Evolutionary conservation across 441 rosid genomes (phyloP).

Genomic region (Metrosideros polymorpha): DNA sequence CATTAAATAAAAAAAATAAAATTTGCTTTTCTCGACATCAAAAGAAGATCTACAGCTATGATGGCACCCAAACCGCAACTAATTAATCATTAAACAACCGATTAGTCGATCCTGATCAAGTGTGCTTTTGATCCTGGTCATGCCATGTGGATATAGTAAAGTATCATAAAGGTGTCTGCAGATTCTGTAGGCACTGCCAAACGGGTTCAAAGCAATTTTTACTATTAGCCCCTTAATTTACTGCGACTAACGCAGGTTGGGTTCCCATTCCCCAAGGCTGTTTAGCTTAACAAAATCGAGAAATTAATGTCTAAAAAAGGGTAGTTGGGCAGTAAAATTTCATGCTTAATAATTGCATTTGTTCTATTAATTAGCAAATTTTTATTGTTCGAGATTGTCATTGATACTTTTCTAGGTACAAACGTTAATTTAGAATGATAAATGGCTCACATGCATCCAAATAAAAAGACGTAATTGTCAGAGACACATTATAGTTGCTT

Average conservation of each 20-base stretch:
- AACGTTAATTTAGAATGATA: neutral
- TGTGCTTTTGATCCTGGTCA: neutral
- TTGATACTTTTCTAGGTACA: neutral
- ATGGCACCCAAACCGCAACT: neutral
- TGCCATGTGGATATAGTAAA: neutral
- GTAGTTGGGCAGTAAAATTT: neutral
- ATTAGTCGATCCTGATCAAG: neutral
- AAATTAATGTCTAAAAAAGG: neutral
- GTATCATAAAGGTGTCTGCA: neutral
- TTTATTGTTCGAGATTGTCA: neutral
- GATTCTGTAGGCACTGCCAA: neutral
- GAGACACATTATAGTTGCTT: neutral
- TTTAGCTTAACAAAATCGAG: neutral
- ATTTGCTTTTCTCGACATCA: neutral
- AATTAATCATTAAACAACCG: neutral
- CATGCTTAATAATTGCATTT: neutral
- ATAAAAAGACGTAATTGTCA: neutral
- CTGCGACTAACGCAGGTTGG: no score
- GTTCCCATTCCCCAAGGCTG: neutral
- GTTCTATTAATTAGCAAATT: neutral
- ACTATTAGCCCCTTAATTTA: neutral
- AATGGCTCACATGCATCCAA: neutral
- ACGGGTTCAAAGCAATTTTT: neutral
- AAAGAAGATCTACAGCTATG: neutral
- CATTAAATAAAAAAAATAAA: neutral